Percentiles rank a stretch among this genome's conserved stretches.
These are phyloP conservation scores for Seiridium cupressi DNA, from an alignment of 2,329 filamentous ascomycete species.

Conservation along the genomic window DNA sequence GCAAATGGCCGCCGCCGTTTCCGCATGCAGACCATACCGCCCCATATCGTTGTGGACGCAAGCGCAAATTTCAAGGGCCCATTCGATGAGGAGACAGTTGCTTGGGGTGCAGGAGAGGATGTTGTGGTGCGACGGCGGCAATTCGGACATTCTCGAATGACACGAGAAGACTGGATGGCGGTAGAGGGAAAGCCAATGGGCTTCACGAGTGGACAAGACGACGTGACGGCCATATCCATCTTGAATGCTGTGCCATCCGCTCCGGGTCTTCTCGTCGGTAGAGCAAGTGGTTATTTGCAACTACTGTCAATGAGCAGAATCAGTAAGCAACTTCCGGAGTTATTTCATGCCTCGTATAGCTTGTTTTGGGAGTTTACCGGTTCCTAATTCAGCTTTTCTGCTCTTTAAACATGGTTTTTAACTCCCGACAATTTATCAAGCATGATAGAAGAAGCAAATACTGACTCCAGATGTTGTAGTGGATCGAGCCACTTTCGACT, in stretches of 20 bases:
- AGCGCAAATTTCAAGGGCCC: constrained; percentile 31
- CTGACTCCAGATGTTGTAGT: too few species aligned
- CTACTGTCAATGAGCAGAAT: constrained; percentile 37
- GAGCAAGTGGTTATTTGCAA: constrained; percentile 48
- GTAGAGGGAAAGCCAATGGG: constrained; percentile 36
- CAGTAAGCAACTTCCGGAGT: too few species aligned
- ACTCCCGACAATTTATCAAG: too few species aligned
- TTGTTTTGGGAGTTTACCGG: too few species aligned
- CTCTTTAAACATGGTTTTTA: too few species aligned
- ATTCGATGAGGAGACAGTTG: constrained; percentile 40
- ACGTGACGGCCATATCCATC: constrained; percentile 47
- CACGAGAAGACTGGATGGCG: constrained; percentile 32
- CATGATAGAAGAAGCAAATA: too few species aligned
- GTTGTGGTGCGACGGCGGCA: constrained; percentile 41
- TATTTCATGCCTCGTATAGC: too few species aligned
- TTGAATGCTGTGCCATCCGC: constrained; percentile 28
- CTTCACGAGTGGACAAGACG: constrained; percentile 43
- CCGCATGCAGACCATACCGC: constrained; percentile 33
- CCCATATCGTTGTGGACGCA: constrained; percentile 49
- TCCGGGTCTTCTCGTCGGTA: constrained; percentile 41
- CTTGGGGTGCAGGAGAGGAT: constrained; percentile 52
- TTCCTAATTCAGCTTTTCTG: too few species aligned
- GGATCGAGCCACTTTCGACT: constrained; percentile 22
- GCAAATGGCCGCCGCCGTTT: constrained; percentile 12
- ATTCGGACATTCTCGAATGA: constrained; percentile 14